phyloP scores from a whole-genome alignment of 495 filamentous ascomycete genomes.

The Xylaria castorea region DNA sequence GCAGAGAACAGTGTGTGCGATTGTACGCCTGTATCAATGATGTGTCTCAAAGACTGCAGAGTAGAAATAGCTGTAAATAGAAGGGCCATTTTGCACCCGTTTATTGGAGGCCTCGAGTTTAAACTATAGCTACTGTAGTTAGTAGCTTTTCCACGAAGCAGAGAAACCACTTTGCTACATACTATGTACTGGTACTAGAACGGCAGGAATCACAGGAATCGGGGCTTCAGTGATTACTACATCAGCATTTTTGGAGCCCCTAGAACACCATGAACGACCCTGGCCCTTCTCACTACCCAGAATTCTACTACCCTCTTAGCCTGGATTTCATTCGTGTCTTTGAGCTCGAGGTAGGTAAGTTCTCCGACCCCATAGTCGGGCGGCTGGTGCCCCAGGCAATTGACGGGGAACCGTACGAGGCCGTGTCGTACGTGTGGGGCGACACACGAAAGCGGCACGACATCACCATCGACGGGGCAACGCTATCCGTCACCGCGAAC shows the following conservation, averaged over 20 bases:
- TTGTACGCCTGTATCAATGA: not conserved
- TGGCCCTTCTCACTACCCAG: not conserved
- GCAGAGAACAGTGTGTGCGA: too few relatives aligned
- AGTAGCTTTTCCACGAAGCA: not conserved
- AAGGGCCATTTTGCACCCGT: not conserved
- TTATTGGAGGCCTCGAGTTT: not conserved
- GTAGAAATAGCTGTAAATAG: not conserved
- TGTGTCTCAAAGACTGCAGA: not conserved
- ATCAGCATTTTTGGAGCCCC: not conserved
- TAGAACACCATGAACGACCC: not conserved
- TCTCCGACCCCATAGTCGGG: slow-evolving; percentile 1
- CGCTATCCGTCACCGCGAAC: not conserved
- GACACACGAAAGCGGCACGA: slow-evolving; percentile 1
- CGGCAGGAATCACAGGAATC: not conserved
- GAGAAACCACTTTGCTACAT: not conserved
- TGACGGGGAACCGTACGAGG: not conserved
- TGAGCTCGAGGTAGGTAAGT: not conserved
- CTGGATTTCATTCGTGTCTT: not conserved
- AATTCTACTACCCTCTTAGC: not conserved
- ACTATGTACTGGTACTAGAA: not conserved
- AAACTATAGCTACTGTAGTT: not conserved
- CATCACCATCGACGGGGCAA: not conserved
- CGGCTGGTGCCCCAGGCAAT: slow-evolving; percentile 2
- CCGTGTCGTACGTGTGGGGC: not conserved
- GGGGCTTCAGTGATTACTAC: not conserved